Base-by-base conservation (phyloP, 108 stramenopile genomes). In the Skeletonema tropicum region DNA sequence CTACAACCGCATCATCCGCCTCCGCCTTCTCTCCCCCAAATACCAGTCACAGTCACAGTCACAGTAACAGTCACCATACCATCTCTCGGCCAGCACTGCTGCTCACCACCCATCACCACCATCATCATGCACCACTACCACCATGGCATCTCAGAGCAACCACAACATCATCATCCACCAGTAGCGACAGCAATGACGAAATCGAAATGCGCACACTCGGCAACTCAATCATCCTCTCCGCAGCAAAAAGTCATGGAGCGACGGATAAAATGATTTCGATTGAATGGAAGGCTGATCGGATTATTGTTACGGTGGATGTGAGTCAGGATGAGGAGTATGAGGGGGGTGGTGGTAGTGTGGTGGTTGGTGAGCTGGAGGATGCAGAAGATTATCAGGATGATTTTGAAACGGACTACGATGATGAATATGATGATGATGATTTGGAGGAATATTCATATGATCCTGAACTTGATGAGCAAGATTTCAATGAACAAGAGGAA, bases 241-340 rank as follows among this genome's bases (percentile, higher is more conserved):
- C 76, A n/a, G 69, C 76, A n/a, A 3, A 7, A 26, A 38, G 48
- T 58, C 64, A 62, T 19, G 77, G 77, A 2, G 77, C 65, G 13
- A 66, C 70, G 7, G 86, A 73, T 36, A 25, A 19, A 49, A 83
- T 73, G 76, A 73, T 68, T 23, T 69, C 30, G 12, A 82, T 92
- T 60, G 86, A 89, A 36, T 92, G 91, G 91, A 88, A 84, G 66
- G 59, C 75, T 0, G 89, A 75, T 30, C 64, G 71, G 15, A 82
- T 92, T 12, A 64, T 89, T 19, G 88, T 92, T 1, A 88, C 88
- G 2, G 83, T 92, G 15, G 73, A 73, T 60, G 83, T 83, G 15
- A 15, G 63, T 17, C 68, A 65, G 8, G 85, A 79, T 13, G 66
- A 83, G 26, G 61, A 68, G 35, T 68, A 65, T 57, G 41, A 49